Evolutionary conservation across 2,329 filamentous ascomycete species (phyloP).

Genomic region (Lasiodiplodia hormozganensis): DNA sequence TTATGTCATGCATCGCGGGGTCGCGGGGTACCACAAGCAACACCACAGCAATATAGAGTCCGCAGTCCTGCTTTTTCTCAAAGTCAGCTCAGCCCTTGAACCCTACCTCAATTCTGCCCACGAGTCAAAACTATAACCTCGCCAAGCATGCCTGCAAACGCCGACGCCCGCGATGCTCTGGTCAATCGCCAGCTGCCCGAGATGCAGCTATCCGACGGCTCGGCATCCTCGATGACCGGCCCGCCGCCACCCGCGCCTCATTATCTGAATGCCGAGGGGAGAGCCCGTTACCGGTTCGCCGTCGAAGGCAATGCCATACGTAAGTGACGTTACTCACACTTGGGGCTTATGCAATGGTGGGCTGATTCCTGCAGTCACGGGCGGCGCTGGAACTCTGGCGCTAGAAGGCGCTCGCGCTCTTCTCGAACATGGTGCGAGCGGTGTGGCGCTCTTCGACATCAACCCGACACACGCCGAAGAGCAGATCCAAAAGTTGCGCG

Average conservation of each 20-base stretch:
- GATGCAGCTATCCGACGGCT: constrained; percentile 57
- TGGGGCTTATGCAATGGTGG: neutral
- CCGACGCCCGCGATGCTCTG: constrained; percentile 52
- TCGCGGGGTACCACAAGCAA: neutral
- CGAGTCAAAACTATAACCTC: neutral
- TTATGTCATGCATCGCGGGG: constrained; percentile 21
- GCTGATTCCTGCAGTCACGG: constrained; percentile 59
- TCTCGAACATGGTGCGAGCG: constrained; percentile 70
- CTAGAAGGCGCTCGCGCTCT: constrained; percentile 66
- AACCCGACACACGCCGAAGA: constrained; percentile 51
- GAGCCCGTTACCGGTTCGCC: constrained; percentile 57
- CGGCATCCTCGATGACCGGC: constrained; percentile 49
- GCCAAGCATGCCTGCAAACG: constrained; percentile 43
- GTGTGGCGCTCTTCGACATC: constrained; percentile 68
- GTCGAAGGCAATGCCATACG: constrained; percentile 61
- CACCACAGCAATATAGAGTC: neutral
- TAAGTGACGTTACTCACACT: constrained; percentile 41
- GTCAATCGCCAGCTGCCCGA: constrained; percentile 54
- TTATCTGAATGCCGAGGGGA: constrained; percentile 49
- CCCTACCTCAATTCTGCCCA: neutral
- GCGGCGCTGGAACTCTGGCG: constrained; percentile 70
- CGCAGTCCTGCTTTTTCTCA: neutral
- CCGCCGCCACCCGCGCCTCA: constrained; percentile 54
- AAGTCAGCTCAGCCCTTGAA: neutral
- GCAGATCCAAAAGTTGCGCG: constrained; percentile 55